phyloP scores from a whole-genome alignment of 305 asterid genomes.

The Fraxinus floribunda region DNA sequence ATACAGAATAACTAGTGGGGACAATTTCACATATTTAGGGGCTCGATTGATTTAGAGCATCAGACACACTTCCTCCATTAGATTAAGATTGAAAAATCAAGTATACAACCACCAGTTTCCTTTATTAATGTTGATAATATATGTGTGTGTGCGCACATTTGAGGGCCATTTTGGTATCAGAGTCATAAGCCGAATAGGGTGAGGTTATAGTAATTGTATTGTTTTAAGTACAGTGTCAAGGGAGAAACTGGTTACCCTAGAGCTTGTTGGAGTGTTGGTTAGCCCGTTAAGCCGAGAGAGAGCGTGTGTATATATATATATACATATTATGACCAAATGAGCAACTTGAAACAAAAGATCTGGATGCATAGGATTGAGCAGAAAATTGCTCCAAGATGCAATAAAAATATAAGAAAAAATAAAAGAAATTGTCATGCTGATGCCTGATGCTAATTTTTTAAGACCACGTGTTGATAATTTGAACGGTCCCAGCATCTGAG shows the following conservation, averaged over 20 bases:
- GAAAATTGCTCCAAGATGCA: neutral
- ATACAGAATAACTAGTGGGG: neutral
- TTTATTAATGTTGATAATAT: too few relatives aligned
- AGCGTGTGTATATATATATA: too few relatives aligned
- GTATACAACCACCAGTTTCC: neutral
- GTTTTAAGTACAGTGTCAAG: too few relatives aligned
- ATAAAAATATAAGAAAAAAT: neutral
- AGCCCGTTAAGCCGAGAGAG: too few relatives aligned
- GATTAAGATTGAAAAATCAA: neutral
- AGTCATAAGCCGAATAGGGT: too few relatives aligned
- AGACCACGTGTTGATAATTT: neutral
- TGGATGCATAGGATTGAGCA: neutral
- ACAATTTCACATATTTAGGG: neutral
- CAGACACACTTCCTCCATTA: neutral
- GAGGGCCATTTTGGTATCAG: too few relatives aligned
- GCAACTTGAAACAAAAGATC: neutral
- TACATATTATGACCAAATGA: too few relatives aligned
- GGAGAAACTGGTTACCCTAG: too few relatives aligned
- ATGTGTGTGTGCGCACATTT: too few relatives aligned
- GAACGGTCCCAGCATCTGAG: neutral
- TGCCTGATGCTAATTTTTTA: neutral
- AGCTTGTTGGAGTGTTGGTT: too few relatives aligned
- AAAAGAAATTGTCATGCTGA: neutral
- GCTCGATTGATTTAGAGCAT: neutral
- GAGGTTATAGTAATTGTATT: too few relatives aligned